Evolutionary conservation across 2,329 filamentous ascomycete genomes (phyloP).

Genomic region (Fusarium nematophilum): DNA sequence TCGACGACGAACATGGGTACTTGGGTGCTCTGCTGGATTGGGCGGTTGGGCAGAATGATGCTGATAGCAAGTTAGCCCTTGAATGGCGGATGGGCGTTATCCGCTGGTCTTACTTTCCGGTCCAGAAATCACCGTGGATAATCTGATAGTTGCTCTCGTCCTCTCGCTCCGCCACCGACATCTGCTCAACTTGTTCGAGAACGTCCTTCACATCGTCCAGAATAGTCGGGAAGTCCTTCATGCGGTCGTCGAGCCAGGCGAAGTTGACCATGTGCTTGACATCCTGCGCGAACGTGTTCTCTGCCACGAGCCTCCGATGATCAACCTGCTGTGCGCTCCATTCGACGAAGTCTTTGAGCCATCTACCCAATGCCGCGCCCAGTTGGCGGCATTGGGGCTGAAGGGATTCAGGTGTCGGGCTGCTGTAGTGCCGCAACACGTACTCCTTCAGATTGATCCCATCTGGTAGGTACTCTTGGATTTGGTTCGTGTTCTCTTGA

Average conservation of each 20-base stretch:
- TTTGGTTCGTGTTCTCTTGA: not conserved
- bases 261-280: slow-evolving; percentile 13
- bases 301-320: not conserved
- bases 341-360: slow-evolving; percentile 2
- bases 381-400: slow-evolving; percentile 1
- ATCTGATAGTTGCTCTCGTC: slow-evolving; percentile 2
- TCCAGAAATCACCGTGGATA: slow-evolving; percentile 14
- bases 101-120: not conserved
- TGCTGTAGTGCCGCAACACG: not conserved
- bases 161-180: slow-evolving; percentile 2
- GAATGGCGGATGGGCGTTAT: too few relatives aligned
- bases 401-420: not conserved
- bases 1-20: not conserved
- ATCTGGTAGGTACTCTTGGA: not conserved
- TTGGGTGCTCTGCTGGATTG: not conserved
- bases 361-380: slow-evolving; percentile 12
- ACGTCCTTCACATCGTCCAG: not conserved
- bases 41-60: not conserved
- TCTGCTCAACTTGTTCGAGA: slow-evolving; percentile 5
- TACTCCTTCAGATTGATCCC: slow-evolving; percentile 10
- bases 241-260: not conserved
- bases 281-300: not conserved
- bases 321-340: not conserved
- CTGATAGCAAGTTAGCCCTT: not conserved
- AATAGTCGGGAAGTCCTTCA: slow-evolving; percentile 4